phyloP scores from a whole-genome alignment of 371 early-diverging fungal species.

The Rhizopus delemar region DNA sequence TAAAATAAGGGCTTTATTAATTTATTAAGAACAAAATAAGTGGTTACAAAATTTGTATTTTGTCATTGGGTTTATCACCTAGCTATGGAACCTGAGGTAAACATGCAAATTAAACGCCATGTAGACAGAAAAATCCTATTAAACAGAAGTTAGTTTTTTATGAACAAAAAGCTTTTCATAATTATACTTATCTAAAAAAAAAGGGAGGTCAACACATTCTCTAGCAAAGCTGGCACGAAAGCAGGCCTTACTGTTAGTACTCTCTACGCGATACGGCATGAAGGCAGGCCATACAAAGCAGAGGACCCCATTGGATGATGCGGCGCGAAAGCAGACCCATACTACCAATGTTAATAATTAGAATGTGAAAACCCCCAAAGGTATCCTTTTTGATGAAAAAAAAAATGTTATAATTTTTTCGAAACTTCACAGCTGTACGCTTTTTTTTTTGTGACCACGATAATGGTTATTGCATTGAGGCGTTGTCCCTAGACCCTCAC shows the following conservation, averaged over 20 bases:
- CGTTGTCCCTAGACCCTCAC: conserved; percentile 1
- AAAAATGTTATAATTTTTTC: conserved; percentile 1
- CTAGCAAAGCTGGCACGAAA: conserved; percentile 2
- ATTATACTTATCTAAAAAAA: conserved; percentile 5
- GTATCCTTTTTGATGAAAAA: conserved; percentile 5
- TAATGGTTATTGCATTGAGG: no score
- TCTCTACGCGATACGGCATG: no score
- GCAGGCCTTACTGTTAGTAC: neutral
- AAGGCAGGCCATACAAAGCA: no score
- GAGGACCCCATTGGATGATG: no score
- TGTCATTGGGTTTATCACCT: neutral
- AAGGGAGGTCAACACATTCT: neutral
- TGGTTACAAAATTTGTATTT: conserved; percentile 3
- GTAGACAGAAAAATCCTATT: neutral
- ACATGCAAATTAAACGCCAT: conserved; percentile 1
- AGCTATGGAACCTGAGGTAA: conserved; percentile 4
- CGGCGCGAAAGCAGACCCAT: neutral
- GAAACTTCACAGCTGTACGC: no score
- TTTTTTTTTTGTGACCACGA: neutral
- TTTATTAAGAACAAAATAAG: conserved; percentile 4
- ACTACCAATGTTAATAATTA: conserved; percentile 2
- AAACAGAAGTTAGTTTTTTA: conserved; percentile 5
- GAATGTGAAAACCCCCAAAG: conserved; percentile 3
- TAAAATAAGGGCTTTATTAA: conserved; percentile 5
- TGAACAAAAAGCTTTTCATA: conserved; percentile 5